Evolutionary conservation across 495 filamentous ascomycete species (phyloP), one percentile per base, ranked within the genome.

Genomic region (Emericellopsis terricola): DNA sequence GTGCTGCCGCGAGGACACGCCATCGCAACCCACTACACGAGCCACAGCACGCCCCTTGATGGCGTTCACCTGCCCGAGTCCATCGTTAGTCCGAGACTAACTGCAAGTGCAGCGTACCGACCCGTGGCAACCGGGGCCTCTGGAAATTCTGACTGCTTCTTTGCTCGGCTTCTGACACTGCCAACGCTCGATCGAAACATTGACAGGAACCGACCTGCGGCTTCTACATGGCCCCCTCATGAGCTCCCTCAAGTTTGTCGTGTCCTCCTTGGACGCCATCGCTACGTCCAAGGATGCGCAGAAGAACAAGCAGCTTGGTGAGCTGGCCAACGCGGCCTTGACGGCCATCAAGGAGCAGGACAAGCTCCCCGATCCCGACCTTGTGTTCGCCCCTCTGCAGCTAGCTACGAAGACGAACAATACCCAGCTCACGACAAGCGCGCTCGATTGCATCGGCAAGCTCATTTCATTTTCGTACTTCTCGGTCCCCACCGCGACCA

Each of bases 381-480:
- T 92, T 20, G 73, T 99, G 20, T 99, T 96, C 44, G 78, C 77
- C 43, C 89, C 91, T 2, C 57, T 99, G 4, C 78, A 81, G 42
- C 66, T 94, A 11, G 86, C 91, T 20, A 87, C 85, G 27, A 83
- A 81, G 46, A 72, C 79, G 8, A 64, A 76, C 42, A 94, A 77
- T 46, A 78, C 85, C 37, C 73, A 79, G 11, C 64, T 96, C 2
- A 75, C 81, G 34, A 92, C 81, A 7, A 87, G 79, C 9, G 85
- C 91, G 4, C 68, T 99, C 43, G 91, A 99, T 55, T 96, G 85
- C 51, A 94, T 99, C 45, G 91, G 92, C 37, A 99, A 96, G 57
- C 71, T 99, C 26, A 94, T 96, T 42, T 93, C 87, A 41, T 96
- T 91, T 51, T 92, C 89, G 11, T 94, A 94, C 62, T 96, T 99